Conservation (phyloP, 169 alveolate genomes). For the Plasmodium vivax region DNA sequence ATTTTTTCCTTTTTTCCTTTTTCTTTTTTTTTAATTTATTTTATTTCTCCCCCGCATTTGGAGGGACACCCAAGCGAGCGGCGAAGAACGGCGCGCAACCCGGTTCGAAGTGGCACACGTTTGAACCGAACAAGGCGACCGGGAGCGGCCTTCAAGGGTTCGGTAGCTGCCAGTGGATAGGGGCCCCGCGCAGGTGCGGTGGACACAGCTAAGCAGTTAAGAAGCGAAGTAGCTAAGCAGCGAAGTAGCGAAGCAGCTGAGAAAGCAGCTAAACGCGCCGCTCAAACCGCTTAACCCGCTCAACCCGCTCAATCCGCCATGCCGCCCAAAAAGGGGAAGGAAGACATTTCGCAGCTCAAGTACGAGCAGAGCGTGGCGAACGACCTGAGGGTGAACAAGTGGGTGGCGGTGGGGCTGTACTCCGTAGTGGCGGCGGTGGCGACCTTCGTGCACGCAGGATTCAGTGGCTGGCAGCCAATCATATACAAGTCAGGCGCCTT, state of each 20-base stretch:
- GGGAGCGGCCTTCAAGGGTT: background rate
- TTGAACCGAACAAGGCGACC: background rate
- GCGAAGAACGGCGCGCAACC: background rate
- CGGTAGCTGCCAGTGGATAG: background rate
- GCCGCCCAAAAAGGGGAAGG: background rate
- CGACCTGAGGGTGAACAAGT: constrained; percentile 3
- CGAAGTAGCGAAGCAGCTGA: too few relatives aligned
- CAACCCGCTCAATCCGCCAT: background rate
- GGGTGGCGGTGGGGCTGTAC: constrained; percentile 40
- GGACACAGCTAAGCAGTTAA: background rate
- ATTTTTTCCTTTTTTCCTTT: too few relatives aligned
- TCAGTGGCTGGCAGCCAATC: constrained; percentile 73
- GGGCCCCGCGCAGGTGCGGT: background rate
- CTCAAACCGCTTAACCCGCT: too few relatives aligned
- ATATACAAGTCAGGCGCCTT: constrained; percentile 70
- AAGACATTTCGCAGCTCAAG: constrained; percentile 10
- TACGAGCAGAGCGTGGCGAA: background rate
- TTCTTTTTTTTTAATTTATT: background rate
- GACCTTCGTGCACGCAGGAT: constrained; percentile 61
- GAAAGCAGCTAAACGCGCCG: background rate
- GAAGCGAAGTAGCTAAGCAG: too few relatives aligned
- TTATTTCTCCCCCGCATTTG: background rate
- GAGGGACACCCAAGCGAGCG: background rate
- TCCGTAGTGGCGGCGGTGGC: constrained; percentile 20
- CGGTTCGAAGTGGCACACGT: background rate